These are phyloP conservation scores for Hygrocybe coccinea DNA, from an alignment of 768 basidiomycete genomes.

Conservation along the genomic window DNA sequence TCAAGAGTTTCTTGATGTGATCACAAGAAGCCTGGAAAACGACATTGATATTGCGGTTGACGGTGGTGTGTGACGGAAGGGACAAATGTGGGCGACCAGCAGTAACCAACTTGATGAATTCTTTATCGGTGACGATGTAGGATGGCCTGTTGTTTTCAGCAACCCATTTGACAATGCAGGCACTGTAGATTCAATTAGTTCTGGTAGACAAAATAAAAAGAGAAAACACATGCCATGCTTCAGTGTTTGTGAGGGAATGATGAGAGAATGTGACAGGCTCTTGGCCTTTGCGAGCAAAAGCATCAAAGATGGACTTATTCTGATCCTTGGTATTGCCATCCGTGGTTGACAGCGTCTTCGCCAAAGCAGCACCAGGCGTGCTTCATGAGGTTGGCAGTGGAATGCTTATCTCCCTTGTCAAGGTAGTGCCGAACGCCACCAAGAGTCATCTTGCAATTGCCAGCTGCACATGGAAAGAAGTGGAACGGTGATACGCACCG, in stretches of 20 bases:
- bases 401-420: constrained; percentile 20
- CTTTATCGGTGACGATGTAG: constrained; percentile 28
- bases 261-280: constrained; percentile 30
- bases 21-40: constrained; percentile 21
- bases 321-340: constrained; percentile 9
- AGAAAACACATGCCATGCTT: constrained; percentile 19
- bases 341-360: neutral
- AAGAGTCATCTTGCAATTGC: constrained; percentile 12
- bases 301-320: constrained; percentile 26
- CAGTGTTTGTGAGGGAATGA: constrained; percentile 20
- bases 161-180: constrained; percentile 32
- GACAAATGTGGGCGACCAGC: constrained; percentile 32
- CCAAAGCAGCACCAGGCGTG: constrained; percentile 15
- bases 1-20: constrained; percentile 25
- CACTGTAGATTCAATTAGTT: constrained; percentile 14
- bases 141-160: constrained; percentile 28
- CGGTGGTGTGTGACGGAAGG: constrained; percentile 29
- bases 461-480: constrained; percentile 21
- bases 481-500: no score
- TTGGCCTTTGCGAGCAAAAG: constrained; percentile 16
- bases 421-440: constrained; percentile 12
- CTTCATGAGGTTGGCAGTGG: constrained; percentile 27
- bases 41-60: constrained; percentile 27
- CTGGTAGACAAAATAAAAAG: neutral
- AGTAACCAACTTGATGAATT: constrained; percentile 29